Base-by-base conservation (phyloP, 2,329 filamentous ascomycete species). In the Emmonsia crescens region DNA sequence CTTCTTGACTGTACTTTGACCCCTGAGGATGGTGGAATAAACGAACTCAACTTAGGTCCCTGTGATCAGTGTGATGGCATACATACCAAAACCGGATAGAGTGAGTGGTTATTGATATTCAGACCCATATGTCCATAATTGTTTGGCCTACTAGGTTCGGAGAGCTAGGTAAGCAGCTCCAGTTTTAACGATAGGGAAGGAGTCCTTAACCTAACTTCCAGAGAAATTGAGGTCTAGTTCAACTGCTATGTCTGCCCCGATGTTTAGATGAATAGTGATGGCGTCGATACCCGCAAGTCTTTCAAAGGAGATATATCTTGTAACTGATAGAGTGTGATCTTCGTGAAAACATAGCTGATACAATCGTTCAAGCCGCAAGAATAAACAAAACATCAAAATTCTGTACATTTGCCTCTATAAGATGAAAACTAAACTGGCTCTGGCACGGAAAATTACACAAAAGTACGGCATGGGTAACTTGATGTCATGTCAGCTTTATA, bases 381-480 rank as follows among this genome's bases (percentile, higher is more conserved):
- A 31, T 33, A 24, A 24, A 48, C 21, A 31, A 19, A 29, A 19
- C 3, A 12, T 38, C 6, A 57, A 57, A 42, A 57, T 29, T 33
- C 21, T 57, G 55, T 57, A n/a, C 55, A 44, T 44, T 44, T 44
- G 55, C 38, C 3, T 44, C 55, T 57, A 46, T 44, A 46, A 38
- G n/a, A 55, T 31, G 16, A 46, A 48, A 48, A 29, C 14, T 31
- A 46, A 44, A 57, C 16, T 44, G n/a, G 24, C 4, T 24, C 38
- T 31, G 55, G 19, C 38, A 57, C 9, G 24, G 24, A 38, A 59
- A 54, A 44, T 70, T 70, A 79, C 67, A 74, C 71, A 70, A 79
- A 79, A 59, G 71, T 77, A 64, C 77, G 77, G 68, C 77, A 78
- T 42, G 77, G 73, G 64, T 79, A 79, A 64, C 77, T 79, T 57